Percentiles rank a stretch among this genome's conserved stretches.
Conservation (phyloP, 2,329 filamentous ascomycete genomes). For the Trichoderma brevicompactum region DNA sequence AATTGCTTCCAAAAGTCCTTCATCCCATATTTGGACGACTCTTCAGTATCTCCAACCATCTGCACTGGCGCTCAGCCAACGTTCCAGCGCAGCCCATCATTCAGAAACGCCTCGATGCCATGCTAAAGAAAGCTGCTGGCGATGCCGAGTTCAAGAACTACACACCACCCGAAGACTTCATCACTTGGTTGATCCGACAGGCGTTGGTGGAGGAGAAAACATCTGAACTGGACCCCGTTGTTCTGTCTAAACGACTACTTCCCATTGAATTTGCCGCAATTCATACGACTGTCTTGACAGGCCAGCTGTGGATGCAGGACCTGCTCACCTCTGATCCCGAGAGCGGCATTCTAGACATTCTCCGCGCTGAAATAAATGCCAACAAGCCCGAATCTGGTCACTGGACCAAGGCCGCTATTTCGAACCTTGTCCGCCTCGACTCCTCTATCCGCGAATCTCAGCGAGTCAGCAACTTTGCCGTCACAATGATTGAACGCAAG, state of each 20-base stretch:
- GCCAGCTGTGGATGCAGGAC: constrained; percentile 53
- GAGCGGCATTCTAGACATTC: constrained; percentile 42
- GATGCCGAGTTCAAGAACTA: constrained; percentile 49
- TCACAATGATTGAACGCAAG: constrained; percentile 52
- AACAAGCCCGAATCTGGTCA: constrained; percentile 38
- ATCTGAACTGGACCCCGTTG: constrained; percentile 51
- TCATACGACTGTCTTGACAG: constrained; percentile 60
- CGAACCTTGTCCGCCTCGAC: constrained; percentile 52
- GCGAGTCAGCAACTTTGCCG: constrained; percentile 52
- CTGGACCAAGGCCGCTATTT: constrained; percentile 54
- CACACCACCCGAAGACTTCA: constrained; percentile 57
- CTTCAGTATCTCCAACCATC: constrained; percentile 50
- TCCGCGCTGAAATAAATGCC: constrained; percentile 49
- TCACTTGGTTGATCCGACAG: constrained; percentile 61
- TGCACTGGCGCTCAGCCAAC: constrained; percentile 51
- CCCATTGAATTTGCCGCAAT: constrained; percentile 63
- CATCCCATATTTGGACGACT: constrained; percentile 55
- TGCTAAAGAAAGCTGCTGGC: constrained; percentile 47
- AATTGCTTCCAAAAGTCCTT: constrained; percentile 51
- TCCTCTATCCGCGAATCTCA: constrained; percentile 59
- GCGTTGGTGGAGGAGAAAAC: constrained; percentile 50
- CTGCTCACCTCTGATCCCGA: constrained; percentile 47
- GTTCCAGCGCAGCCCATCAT: constrained; percentile 53
- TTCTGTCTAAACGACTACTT: constrained; percentile 56
- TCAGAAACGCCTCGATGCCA: constrained; percentile 51